Conservation (phyloP, 805 yeast species). For the Pichia manshurica region DNA sequence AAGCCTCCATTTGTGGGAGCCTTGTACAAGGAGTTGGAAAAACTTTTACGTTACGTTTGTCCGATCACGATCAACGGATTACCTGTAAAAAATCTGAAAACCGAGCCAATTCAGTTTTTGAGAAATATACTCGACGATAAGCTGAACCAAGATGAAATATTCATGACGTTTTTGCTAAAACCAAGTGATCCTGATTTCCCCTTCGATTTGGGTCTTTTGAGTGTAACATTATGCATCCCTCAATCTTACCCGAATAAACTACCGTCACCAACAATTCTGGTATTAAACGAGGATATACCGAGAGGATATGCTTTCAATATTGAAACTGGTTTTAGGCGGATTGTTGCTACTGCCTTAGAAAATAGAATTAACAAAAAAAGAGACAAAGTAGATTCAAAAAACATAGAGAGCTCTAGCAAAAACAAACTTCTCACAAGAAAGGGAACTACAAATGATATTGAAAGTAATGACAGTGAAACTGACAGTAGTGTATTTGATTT, state of each 20-base stretch:
- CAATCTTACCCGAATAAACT: slow-evolving; percentile 43
- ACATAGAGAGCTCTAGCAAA: slow-evolving; percentile 13
- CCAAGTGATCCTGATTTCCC: slow-evolving; percentile 77
- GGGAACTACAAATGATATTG: slow-evolving; percentile 9
- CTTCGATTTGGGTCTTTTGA: slow-evolving; percentile 50
- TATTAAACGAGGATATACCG: slow-evolving; percentile 64
- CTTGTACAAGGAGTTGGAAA: slow-evolving; percentile 18
- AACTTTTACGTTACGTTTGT: slow-evolving; percentile 13
- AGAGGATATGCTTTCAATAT: slow-evolving; percentile 60
- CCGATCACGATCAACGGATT: slow-evolving; percentile 29
- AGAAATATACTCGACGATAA: slow-evolving; percentile 14
- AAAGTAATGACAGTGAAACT: slow-evolving; percentile 9
- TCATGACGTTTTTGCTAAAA: slow-evolving; percentile 38
- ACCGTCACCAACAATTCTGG: slow-evolving; percentile 44
- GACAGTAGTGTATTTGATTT: slow-evolving; percentile 15
- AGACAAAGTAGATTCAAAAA: slow-evolving; percentile 1
- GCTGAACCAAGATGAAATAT: slow-evolving; percentile 24
- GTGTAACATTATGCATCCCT: slow-evolving; percentile 51
- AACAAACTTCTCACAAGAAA: no score
- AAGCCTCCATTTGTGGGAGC: no score
- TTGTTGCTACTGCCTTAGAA: slow-evolving; percentile 36
- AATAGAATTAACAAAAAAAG: slow-evolving; percentile 20
- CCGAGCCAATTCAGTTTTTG: slow-evolving; percentile 18
- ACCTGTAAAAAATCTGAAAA: slow-evolving; percentile 17
- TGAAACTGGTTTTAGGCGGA: slow-evolving; percentile 56